Percentiles rank a stretch among this genome's conserved stretches.
These are phyloP conservation scores for Stramenopiles sp. DNA, from an alignment of 352 stramenopile species.

Conservation along the genomic window DNA sequence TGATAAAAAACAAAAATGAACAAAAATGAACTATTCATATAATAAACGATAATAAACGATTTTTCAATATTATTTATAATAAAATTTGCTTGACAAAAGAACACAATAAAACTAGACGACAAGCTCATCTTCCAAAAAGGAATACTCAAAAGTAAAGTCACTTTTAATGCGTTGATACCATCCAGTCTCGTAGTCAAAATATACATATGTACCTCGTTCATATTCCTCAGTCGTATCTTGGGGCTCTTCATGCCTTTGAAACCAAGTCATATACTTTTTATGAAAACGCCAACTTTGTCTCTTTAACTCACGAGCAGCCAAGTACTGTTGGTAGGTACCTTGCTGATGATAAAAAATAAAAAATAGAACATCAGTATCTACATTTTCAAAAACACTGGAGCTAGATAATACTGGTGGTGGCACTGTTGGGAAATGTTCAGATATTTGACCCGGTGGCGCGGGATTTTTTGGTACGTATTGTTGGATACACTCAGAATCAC, in stretches of 20 bases:
- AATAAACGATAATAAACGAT: too few species aligned
- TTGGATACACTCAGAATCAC: neutral
- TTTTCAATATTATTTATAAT: too few species aligned
- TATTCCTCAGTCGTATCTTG: constrained; percentile 79
- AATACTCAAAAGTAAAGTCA: constrained; percentile 96
- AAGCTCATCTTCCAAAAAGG: constrained; percentile 13
- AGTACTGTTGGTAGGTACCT: constrained; percentile 91
- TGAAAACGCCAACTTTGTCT: constrained; percentile 93
- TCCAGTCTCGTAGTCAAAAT: constrained; percentile 96
- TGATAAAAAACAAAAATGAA: too few species aligned
- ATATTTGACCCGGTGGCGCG: too few species aligned
- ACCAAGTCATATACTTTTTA: constrained; percentile 99
- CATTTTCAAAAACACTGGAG: constrained; percentile 71
- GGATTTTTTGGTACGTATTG: constrained; percentile 4
- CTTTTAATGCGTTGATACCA: constrained; percentile 95
- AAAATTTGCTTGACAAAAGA: too few species aligned
- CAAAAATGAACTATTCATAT: too few species aligned
- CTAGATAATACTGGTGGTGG: constrained; percentile 53
- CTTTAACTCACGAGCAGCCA: constrained; percentile 85
- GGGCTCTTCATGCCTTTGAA: constrained; percentile 84
- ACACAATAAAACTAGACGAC: too few species aligned
- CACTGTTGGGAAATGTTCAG: constrained; percentile 11
- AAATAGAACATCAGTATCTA: constrained; percentile 88
- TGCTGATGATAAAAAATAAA: constrained; percentile 99
- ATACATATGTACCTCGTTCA: constrained; percentile 95